Base-by-base conservation (phyloP, 495 filamentous ascomycete species). In the Copromyces sp. region DNA sequence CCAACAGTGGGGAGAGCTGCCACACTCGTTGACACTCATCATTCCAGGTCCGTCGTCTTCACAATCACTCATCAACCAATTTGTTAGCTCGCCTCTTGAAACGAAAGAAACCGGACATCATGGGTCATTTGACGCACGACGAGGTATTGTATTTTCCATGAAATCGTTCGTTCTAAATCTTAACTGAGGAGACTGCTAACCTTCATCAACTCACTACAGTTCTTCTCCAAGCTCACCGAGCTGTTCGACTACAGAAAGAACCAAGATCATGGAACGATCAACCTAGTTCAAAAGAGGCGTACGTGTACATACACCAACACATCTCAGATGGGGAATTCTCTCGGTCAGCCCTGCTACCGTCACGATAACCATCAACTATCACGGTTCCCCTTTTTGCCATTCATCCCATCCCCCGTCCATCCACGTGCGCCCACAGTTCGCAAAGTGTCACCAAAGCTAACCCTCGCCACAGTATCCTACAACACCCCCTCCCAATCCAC, bases 281-380 rank as follows among this genome's bases (percentile, higher is more conserved):
- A 85, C 83, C 87, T 99, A 72, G 92, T 91, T 8, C 95, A 99
- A 79, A 98, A 98, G 79, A 88, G 91, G 78, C 75, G 90, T 91
- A 85, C 44, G 84, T 71, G 20, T 39, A 69, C 74, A 73, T 38
- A 69, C 71, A 45, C 71, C 82, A 16, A 61, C 29, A 29, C 14
- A 2, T 5, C 47, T 9, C 47, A 1, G 14, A 65, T 5, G 3
- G 14, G 14, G 2, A 2, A 32, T 3, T 12, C 6, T 17, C 14
- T 35, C 53, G 0, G 2, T 9, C 29, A 35, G 53, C 14, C 14
- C 35, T 16, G 29, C 29, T 35, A 17, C 7, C 29, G 29, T 65
- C 29, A 65, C 7, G 29, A 77, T 82, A 35, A 53, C 79, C 78
- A 37, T 5, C 24, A 24, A 24, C 24, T 24, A 16, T 73, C 76